Conservation (phyloP, 2,329 filamentous ascomycete species). For the Reticulascus tulasneorum region DNA sequence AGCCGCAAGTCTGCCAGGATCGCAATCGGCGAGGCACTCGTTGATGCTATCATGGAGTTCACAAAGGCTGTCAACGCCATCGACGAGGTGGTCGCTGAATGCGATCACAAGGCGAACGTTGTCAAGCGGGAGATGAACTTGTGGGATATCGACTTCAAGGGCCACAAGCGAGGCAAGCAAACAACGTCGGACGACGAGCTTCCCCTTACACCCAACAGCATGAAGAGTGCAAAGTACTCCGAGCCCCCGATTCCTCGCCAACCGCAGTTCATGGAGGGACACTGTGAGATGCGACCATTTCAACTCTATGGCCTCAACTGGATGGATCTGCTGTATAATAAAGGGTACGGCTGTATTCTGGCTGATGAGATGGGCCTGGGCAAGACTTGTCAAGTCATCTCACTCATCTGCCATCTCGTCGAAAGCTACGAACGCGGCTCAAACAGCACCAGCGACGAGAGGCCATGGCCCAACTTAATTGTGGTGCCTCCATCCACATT, state of each 20-base stretch:
- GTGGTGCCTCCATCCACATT: slow-evolving; percentile 91
- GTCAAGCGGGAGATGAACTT: slow-evolving; percentile 41
- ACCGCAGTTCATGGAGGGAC: slow-evolving; percentile 71
- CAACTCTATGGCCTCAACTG: slow-evolving; percentile 94
- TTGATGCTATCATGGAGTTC: slow-evolving; percentile 61
- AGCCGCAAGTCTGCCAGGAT: slow-evolving; percentile 42
- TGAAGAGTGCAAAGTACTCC: slow-evolving; percentile 27
- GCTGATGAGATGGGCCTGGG: slow-evolving; percentile 97
- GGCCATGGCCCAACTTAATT: slow-evolving; percentile 71
- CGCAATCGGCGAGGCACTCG: slow-evolving; percentile 49
- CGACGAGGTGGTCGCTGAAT: slow-evolving; percentile 73
- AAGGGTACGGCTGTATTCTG: slow-evolving; percentile 80
- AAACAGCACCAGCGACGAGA: slow-evolving; percentile 21
- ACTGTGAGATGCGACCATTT: slow-evolving; percentile 82
- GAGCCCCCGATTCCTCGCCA: slow-evolving; percentile 53
- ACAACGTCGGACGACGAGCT: slow-evolving; percentile 26
- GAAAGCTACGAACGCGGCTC: slow-evolving; percentile 54
- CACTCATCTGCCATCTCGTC: slow-evolving; percentile 80
- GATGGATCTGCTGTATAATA: slow-evolving; percentile 78
- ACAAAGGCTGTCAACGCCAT: slow-evolving; percentile 77
- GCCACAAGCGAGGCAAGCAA: slow-evolving; percentile 30
- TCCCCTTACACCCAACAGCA: slow-evolving; percentile 39
- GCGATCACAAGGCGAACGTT: slow-evolving; percentile 64
- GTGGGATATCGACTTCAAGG: slow-evolving; percentile 48
- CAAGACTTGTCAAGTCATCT: slow-evolving; percentile 96